phyloP scores from a whole-genome alignment of 2,329 filamentous ascomycete genomes.

The Colletotrichum sidae region DNA sequence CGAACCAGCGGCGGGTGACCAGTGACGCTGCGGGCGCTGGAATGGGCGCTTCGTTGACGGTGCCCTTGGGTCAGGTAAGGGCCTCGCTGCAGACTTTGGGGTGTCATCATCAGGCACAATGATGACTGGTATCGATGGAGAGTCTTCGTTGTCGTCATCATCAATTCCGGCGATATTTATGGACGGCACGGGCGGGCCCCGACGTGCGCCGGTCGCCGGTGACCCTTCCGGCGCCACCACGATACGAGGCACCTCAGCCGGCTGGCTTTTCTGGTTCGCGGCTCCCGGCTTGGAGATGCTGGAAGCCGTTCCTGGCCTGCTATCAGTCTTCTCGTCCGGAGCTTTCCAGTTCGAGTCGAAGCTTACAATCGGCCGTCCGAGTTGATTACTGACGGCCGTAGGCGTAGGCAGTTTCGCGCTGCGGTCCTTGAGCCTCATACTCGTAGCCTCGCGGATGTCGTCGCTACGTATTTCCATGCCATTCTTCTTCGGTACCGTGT shows the following conservation, averaged over 20 bases:
- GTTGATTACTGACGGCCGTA: constrained; percentile 89
- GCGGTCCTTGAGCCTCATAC: constrained; percentile 87
- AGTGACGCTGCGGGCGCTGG: constrained; percentile 63
- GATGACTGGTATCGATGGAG: constrained; percentile 48
- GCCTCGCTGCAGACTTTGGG: constrained; percentile 44
- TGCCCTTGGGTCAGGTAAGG: constrained; percentile 61
- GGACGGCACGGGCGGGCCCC: constrained; percentile 54
- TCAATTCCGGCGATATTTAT: constrained; percentile 55
- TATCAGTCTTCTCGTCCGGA: constrained; percentile 77
- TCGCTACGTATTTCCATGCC: constrained; percentile 86
- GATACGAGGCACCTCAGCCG: constrained; percentile 65
- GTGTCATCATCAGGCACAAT: constrained; percentile 57
- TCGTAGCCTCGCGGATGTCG: constrained; percentile 90
- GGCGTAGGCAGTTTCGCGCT: constrained; percentile 89
- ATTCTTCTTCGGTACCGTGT: constrained; percentile 73
- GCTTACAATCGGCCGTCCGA: constrained; percentile 95
- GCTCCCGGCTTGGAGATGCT: constrained; percentile 12
- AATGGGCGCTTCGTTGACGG: constrained; percentile 45
- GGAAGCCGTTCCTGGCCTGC: constrained; percentile 56
- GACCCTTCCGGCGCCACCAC: constrained; percentile 62
- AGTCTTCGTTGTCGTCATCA: constrained; percentile 1
- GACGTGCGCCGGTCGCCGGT: constrained; percentile 41
- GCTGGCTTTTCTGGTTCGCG: constrained; percentile 57
- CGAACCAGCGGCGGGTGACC: constrained; percentile 64
- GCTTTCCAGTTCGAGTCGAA: constrained; percentile 88